Evolutionary conservation across 2,329 filamentous ascomycete genomes (phyloP).

Genomic region (Neonectria faginata): DNA sequence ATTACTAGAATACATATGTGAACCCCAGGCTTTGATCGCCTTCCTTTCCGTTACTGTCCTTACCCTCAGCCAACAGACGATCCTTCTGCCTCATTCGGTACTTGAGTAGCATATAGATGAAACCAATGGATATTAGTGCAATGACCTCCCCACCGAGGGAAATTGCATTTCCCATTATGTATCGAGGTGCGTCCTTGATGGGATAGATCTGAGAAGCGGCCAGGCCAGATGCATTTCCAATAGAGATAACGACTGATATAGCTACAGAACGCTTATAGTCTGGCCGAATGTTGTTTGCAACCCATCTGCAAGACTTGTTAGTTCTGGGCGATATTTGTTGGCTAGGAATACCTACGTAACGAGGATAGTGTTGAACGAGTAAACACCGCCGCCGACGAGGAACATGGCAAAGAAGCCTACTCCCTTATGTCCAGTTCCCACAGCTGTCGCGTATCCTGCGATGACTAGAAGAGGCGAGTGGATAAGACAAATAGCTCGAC

Average conservation of each 20-base stretch:
- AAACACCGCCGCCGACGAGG: conserved; percentile 30
- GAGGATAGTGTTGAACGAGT: background rate
- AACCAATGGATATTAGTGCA: conserved; percentile 42
- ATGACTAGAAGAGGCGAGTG: conserved; percentile 40
- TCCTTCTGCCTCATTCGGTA: background rate
- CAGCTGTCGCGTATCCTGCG: conserved; percentile 46
- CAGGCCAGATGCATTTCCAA: conserved; percentile 61
- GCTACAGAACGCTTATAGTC: conserved; percentile 61
- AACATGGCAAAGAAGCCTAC: conserved; percentile 44
- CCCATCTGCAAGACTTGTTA: conserved; percentile 50
- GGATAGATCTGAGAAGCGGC: conserved; percentile 60
- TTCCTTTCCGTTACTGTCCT: background rate
- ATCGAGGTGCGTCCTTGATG: conserved; percentile 37
- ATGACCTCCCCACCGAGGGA: conserved; percentile 45
- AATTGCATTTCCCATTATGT: conserved; percentile 47
- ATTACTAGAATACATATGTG: background rate
- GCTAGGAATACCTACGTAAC: background rate
- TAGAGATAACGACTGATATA: conserved; percentile 59
- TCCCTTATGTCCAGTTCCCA: conserved; percentile 43
- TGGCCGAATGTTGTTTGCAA: conserved; percentile 60
- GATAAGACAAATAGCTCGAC: conserved; percentile 37
- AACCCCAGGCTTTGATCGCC: background rate
- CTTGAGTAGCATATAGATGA: conserved; percentile 35
- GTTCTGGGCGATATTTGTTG: background rate
- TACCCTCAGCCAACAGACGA: background rate